Percentiles rank a stretch among this genome's conserved stretches.
These are phyloP conservation scores for Psilocybe cubensis DNA, from an alignment of 768 basidiomycete species.

Conservation along the genomic window DNA sequence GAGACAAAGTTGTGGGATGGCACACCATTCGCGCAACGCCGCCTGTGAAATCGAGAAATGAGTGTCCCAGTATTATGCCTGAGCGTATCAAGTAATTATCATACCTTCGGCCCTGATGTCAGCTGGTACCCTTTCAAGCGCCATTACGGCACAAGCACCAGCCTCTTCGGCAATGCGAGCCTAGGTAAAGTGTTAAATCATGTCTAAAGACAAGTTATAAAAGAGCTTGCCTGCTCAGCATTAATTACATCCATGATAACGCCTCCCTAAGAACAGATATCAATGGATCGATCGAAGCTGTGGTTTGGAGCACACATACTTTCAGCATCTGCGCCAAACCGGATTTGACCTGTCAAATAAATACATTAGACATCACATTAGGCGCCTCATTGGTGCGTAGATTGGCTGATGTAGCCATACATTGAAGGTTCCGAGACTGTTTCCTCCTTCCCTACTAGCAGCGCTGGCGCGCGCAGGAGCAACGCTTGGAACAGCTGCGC, in stretches of 20 bases:
- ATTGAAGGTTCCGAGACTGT: slow-evolving; percentile 73
- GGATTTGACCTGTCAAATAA: slow-evolving; percentile 73
- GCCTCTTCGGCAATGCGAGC: slow-evolving; percentile 97
- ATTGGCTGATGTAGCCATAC: slow-evolving; percentile 38
- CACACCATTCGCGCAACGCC: slow-evolving; percentile 96
- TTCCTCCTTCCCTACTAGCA: slow-evolving; percentile 51
- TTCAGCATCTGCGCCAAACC: slow-evolving; percentile 98
- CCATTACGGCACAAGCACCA: slow-evolving; percentile 98
- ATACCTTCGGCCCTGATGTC: slow-evolving; percentile 84
- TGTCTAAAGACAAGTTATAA: slow-evolving; percentile 1
- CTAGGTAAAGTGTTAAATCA: slow-evolving; percentile 40
- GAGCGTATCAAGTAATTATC: neutral
- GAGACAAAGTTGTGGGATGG: neutral
- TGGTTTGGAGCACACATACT: slow-evolving; percentile 40
- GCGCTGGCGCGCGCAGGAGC: slow-evolving; percentile 57
- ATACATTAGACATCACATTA: neutral
- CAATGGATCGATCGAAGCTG: slow-evolving; percentile 7
- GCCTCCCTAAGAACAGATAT: slow-evolving; percentile 56
- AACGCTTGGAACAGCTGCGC: slow-evolving; percentile 40
- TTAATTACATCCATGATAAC: slow-evolving; percentile 97
- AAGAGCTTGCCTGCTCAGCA: slow-evolving; percentile 51
- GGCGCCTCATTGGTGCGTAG: neutral
- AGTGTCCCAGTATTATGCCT: neutral
- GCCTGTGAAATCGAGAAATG: slow-evolving; percentile 35
- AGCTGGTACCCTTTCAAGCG: slow-evolving; percentile 91